Percentiles rank a stretch among this genome's conserved stretches.
Evolutionary conservation across 495 filamentous ascomycete species (phyloP).

Genomic region (Aspergillus nanangensis): DNA sequence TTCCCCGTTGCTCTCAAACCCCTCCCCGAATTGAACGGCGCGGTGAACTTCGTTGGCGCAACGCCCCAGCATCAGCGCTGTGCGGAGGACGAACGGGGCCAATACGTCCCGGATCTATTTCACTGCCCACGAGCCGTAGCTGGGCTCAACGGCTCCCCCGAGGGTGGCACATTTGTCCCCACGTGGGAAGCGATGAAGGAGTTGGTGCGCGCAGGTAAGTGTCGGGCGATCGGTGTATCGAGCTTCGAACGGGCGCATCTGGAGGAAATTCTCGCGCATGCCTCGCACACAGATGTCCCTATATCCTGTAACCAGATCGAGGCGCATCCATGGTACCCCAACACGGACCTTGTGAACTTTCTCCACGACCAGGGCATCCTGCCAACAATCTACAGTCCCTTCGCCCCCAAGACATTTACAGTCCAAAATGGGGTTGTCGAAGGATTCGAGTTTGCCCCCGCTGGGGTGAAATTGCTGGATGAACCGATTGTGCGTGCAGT

Average conservation of each 20-base stretch:
- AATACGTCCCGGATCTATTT: no score
- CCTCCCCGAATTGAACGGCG: slow-evolving; percentile 37
- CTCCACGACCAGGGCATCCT: slow-evolving; percentile 54
- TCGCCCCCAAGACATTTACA: no score
- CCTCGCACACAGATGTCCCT: slow-evolving; percentile 49
- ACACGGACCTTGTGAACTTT: slow-evolving; percentile 52
- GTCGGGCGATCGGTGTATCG: slow-evolving; percentile 66
- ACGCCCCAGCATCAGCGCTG: no score
- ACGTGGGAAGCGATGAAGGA: slow-evolving; percentile 66
- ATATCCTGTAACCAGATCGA: slow-evolving; percentile 68
- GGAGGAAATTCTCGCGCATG: slow-evolving; percentile 59
- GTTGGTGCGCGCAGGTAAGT: slow-evolving; percentile 49
- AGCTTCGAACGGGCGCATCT: slow-evolving; percentile 71
- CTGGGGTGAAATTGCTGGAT: no score
- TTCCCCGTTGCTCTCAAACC: slow-evolving; percentile 54
- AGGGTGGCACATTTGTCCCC: no score
- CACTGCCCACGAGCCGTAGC: no score
- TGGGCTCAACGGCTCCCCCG: no score
- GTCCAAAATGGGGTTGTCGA: no score
- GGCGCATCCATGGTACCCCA: slow-evolving; percentile 58
- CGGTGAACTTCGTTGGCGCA: no score
- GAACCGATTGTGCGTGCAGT: no score
- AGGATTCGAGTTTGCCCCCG: no score
- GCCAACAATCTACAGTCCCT: slow-evolving; percentile 62
- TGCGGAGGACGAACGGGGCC: no score